Conservation (phyloP, 1,284 basidiomycete species). For the Singerocomus inundabilis region DNA sequence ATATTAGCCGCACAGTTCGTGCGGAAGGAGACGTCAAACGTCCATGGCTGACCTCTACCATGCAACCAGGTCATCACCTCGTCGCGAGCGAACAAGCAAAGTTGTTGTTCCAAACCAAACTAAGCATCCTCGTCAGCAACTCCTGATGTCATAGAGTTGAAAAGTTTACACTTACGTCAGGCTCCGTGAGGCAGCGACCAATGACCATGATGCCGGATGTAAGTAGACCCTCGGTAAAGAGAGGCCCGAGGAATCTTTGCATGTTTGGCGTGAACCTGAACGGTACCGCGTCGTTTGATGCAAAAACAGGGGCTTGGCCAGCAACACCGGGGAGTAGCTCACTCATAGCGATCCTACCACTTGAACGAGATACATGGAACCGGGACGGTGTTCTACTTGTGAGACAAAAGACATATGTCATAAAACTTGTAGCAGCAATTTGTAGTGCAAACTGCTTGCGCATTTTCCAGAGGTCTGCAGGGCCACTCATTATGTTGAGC, state of each 20-base stretch:
- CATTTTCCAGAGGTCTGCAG: conserved; percentile 94
- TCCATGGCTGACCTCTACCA: conserved; percentile 49
- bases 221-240: conserved; percentile 89
- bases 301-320: conserved; percentile 62
- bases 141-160: not conserved
- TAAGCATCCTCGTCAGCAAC: conserved; percentile 32
- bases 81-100: conserved; percentile 90
- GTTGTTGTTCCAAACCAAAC: conserved; percentile 86
- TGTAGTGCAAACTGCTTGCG: conserved; percentile 96
- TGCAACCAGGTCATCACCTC: conserved; percentile 81
- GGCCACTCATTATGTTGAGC: conserved; percentile 79
- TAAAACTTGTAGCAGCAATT: conserved; percentile 86
- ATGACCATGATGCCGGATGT: conserved; percentile 90
- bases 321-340: conserved; percentile 79
- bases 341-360: conserved; percentile 87
- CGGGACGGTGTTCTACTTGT: conserved; percentile 82
- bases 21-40: conserved; percentile 63
- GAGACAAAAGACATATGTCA: conserved; percentile 88
- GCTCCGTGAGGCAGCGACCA: conserved; percentile 86
- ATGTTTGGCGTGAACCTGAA: conserved; percentile 98
- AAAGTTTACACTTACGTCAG: conserved; percentile 63
- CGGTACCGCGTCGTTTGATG: conserved; percentile 84
- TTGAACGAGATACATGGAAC: conserved; percentile 88
- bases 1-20: conserved; percentile 73
- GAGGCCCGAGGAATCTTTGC: conserved; percentile 89